phyloP scores from a whole-genome alignment of 306 rosid genomes.

The Cucumis melo region DNA sequence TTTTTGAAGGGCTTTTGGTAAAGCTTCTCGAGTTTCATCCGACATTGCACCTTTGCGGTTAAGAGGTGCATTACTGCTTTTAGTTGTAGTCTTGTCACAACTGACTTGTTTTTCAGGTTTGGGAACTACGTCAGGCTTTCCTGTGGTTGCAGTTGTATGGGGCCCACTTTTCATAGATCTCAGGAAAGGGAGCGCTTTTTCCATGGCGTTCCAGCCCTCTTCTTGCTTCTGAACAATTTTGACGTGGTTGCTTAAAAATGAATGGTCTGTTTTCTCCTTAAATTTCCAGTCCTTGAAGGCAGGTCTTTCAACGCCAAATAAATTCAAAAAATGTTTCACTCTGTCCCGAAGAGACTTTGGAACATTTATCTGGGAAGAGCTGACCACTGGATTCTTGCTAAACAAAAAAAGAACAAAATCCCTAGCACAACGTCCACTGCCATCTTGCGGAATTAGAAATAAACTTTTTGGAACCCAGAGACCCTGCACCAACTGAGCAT shows the following conservation, averaged over 20 bases:
- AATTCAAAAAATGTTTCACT: slow-evolving; percentile 26
- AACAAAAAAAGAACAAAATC: slow-evolving; percentile 35
- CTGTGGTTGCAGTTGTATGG: slow-evolving; percentile 19
- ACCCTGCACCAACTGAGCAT: slow-evolving; percentile 51
- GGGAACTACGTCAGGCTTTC: slow-evolving; percentile 18
- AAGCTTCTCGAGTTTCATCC: slow-evolving; percentile 62
- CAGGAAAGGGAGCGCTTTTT: slow-evolving; percentile 8
- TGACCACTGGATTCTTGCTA: slow-evolving; percentile 35
- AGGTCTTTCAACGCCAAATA: slow-evolving; percentile 38
- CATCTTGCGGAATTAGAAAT: slow-evolving; percentile 23
- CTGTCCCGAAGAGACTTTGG: slow-evolving; percentile 12
- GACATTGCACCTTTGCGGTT: slow-evolving; percentile 48
- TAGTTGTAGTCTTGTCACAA: slow-evolving; percentile 22
- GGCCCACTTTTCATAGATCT: slow-evolving; percentile 21
- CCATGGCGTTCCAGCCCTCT: slow-evolving; percentile 23
- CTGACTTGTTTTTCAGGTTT: slow-evolving; percentile 21
- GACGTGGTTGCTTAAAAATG: slow-evolving; percentile 45
- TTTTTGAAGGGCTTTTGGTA: slow-evolving; percentile 52
- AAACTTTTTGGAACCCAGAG: slow-evolving; percentile 65
- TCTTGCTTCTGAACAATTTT: slow-evolving; percentile 41
- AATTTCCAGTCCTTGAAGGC: slow-evolving; percentile 32
- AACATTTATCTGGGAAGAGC: slow-evolving; percentile 23
- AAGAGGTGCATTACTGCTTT: slow-evolving; percentile 21
- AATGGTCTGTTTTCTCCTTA: slow-evolving; percentile 25
- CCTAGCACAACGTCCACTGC: slow-evolving; percentile 27